Base-by-base conservation (phyloP, 192 early-diverging fungal species). In the Coemansia sp. region DNA sequence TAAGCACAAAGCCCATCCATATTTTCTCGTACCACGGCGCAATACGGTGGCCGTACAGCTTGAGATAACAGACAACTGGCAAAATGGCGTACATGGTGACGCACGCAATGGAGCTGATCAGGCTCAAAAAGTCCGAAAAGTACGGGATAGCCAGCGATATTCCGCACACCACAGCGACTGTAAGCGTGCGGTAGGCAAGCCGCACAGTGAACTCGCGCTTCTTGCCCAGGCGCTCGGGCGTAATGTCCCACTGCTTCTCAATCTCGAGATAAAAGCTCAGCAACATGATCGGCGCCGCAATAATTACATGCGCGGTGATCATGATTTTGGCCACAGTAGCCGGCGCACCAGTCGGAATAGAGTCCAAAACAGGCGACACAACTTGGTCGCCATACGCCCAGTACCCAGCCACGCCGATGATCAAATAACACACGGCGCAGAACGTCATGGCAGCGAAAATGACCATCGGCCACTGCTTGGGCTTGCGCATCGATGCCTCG, bases 271-370 rank as follows among this genome's bases (percentile, higher is more conserved):
- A 76, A 22, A 91, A 85, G 6, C 87, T 87, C 6, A 88, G 86
- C n/a, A 94, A 55, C 38, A 92, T 72, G 38, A 94, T 86, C 2
- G 92, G 92, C 26, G 84, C 84, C 0, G 92, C 92, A 11, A 94
- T 82, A 14, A 94, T 72, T 2, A 94, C 92, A 59, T 94, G 92
- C 3, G 85, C 41, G 0, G 87, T 91, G 35, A 94, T 90, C 56
- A 94, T 80, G 26, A 86, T 81, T 61, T 89, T 85, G n/a, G 87
- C 76, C 1, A 88, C 81, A 1, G 83, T 88, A 0, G 86, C 77
- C n/a, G 79, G 67, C 0, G 72, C 75, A 10, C 87, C 87, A 35
- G 72, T 65, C 0, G 89, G 87, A 9, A 93, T 74, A 29, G 85
- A 90, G 55, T 85, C 74, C 25, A 88, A 81, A 27, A 91, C 87